These are phyloP conservation scores for Penicillium taxi DNA, from an alignment of 495 filamentous ascomycete species.

Conservation along the genomic window DNA sequence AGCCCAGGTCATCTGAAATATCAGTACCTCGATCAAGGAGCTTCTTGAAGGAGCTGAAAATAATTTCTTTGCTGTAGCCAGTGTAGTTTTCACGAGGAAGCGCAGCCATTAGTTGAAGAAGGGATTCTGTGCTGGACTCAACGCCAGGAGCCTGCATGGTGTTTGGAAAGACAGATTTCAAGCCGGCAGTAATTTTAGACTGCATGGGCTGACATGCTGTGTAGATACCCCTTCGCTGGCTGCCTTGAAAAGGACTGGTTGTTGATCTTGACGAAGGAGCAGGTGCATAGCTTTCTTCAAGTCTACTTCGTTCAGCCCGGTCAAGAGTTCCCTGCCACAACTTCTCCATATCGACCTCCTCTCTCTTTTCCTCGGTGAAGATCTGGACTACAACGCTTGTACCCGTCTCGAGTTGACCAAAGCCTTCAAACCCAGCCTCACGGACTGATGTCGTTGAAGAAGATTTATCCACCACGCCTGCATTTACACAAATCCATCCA, in stretches of 20 bases:
- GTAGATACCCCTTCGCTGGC: constrained; percentile 16
- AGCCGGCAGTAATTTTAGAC: constrained; percentile 1
- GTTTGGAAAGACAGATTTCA: not conserved
- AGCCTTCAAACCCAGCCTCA: constrained; percentile 57
- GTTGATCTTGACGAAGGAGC: constrained; percentile 9
- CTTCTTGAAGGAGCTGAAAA: constrained; percentile 25
- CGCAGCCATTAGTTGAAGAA: constrained; percentile 30
- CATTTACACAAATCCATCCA: constrained; percentile 93
- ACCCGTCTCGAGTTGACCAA: constrained; percentile 51
- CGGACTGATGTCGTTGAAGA: constrained; percentile 24
- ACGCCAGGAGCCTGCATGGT: constrained; percentile 3
- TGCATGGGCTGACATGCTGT: constrained; percentile 12
- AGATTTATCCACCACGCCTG: constrained; percentile 57
- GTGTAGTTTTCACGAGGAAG: constrained; percentile 28
- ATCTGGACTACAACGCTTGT: constrained; percentile 80
- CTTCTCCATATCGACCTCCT: constrained; percentile 72
- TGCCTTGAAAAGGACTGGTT: constrained; percentile 10
- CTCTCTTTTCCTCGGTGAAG: constrained; percentile 77
- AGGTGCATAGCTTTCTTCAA: constrained; percentile 10
- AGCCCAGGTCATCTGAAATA: constrained; percentile 28
- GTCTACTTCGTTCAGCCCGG: constrained; percentile 30
- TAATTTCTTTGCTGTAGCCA: constrained; percentile 26
- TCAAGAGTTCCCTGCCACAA: constrained; percentile 59
- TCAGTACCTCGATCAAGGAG: constrained; percentile 25
- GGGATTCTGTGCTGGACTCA: constrained; percentile 12